phyloP scores from a whole-genome alignment of 2,329 filamentous ascomycete species.

The Cladosporium sp. region DNA sequence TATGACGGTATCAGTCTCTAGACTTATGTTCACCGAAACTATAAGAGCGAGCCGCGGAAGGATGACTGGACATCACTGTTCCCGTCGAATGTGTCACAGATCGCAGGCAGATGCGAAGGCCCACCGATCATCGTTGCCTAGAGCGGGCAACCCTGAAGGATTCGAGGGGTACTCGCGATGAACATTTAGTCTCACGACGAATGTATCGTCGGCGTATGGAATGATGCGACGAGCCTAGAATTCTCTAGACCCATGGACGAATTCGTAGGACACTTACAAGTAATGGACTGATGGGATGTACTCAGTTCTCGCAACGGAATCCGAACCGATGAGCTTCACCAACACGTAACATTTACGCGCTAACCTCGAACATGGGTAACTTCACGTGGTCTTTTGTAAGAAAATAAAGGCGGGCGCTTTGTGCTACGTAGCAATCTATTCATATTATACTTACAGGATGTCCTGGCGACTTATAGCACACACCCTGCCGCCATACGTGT shows the following conservation, averaged over 20 bases:
- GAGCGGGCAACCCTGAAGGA: not conserved
- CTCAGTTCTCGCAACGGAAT: not conserved
- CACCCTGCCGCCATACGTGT: conserved; percentile 53
- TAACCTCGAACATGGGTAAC: not conserved
- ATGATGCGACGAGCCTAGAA: not conserved
- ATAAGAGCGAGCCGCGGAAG: not conserved
- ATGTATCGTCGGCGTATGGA: not conserved
- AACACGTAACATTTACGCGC: not conserved
- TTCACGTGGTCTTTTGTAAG: not conserved
- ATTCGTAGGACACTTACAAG: not conserved
- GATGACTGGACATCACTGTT: not conserved
- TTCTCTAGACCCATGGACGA: too few species aligned
- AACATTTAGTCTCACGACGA: not conserved
- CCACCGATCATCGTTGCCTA: not conserved
- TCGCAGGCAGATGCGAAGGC: not conserved
- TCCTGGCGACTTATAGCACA: conserved; percentile 42
- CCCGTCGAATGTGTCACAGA: not conserved
- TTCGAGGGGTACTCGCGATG: not conserved
- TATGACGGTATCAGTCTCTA: not conserved
- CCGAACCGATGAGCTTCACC: not conserved
- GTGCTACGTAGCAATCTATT: not conserved
- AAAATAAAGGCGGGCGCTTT: not conserved
- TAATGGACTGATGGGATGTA: not conserved
- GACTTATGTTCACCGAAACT: not conserved
- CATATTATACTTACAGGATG: conserved; percentile 26